Evolutionary conservation across 164 flowering plant genomes (phyloP), one percentile per base, ranked within the genome.

Genomic region (Brasenia schreberi): DNA sequence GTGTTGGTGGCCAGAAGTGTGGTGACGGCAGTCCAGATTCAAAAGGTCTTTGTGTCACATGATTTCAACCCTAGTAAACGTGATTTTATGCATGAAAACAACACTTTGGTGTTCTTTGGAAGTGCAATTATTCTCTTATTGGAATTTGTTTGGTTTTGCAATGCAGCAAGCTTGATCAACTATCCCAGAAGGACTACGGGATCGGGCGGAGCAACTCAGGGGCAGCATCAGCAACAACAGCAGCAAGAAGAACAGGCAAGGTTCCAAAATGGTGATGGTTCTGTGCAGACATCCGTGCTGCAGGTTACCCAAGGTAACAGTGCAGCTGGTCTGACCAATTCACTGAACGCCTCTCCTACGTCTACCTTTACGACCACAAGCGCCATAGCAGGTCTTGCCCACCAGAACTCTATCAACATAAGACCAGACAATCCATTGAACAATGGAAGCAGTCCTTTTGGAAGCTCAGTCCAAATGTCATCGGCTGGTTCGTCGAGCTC

Each of bases 321-420:
- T 52, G 70, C 77, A 39, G 66, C 74, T 61, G 73, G 69, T 81
- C 87, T 76, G 80, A 84, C 81, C 76, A 82, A 80, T 66, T 63
- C 85, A 3, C 77, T 77, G 62, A 77, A 67, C 65, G 27, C 77
- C 58, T 66, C 82, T 49, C 71, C 85, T 23, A 67, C 79, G 23
- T 71, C 87, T 23, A 72, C 94, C n/a, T 33, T 33, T 33, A 63
- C 83, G 43, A 74, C 79, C 73, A 77, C 73, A 5, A 70, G 42
- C 65, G 27, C 87, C 14, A 83, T 83, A 42, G 85, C 70, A 45
- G 89, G 88, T 52, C 83, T 89, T 43, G 84, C 90, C 44, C 98
- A 90, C 72, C 98, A 95, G 69, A 95, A 88, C 60, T 87, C 96
- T 12, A 87, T 85, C 85, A 88, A 88, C 73, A 82, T 88, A 12